Base-by-base conservation (phyloP, 1,284 basidiomycete genomes). In the Ustilago cynodontis region DNA sequence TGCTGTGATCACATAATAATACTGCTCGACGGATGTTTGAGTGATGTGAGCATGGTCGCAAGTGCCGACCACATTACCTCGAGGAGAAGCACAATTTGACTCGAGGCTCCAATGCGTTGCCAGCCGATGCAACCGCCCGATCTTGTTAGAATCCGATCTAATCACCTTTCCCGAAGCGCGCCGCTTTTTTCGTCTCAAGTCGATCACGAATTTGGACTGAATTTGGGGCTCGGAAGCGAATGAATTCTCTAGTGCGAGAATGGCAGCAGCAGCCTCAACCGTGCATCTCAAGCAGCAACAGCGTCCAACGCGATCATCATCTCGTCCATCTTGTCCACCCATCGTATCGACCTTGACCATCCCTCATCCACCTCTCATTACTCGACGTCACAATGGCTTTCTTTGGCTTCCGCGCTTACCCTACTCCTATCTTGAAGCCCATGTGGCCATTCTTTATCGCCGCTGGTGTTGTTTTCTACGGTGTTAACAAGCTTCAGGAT, bases 361-460 rank as follows among this genome's bases (percentile, higher is more conserved):
- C 31, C 14, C 56, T 31, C 13, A 7, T 39, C 39, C 37, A 28
- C 16, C 26, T 18, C 22, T 16, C 26, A 50, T 3, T 39, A 47
- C 43, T 37, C n/a, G 41, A 50, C 35, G 49, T 20, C 55, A 75
- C 54, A 28, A 84, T 83, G 82, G 75, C 75, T 49, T 77, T 83
- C 71, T 79, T 84, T 65, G 81, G 82, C 63, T 79, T 82, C 77
- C 79, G 80, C 65, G 79, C 81, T 58, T 85, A 85, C 75, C 82
- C 84, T 20, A 85, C 84, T 20, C 84, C 84, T 7, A 73, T 85
- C 65, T 41, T 80, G 61, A 82, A 81, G 77, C 84, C 84, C 53
- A 68, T 84, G 67, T 80, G 78, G 79, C 84, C 84, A 7, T 85
- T 85, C 82, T 65, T 85, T 50, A 66, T 75, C 59, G 81, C 82